phyloP scores from a whole-genome alignment of 208 protist genomes.

The Crithidia thermophila region DNA sequence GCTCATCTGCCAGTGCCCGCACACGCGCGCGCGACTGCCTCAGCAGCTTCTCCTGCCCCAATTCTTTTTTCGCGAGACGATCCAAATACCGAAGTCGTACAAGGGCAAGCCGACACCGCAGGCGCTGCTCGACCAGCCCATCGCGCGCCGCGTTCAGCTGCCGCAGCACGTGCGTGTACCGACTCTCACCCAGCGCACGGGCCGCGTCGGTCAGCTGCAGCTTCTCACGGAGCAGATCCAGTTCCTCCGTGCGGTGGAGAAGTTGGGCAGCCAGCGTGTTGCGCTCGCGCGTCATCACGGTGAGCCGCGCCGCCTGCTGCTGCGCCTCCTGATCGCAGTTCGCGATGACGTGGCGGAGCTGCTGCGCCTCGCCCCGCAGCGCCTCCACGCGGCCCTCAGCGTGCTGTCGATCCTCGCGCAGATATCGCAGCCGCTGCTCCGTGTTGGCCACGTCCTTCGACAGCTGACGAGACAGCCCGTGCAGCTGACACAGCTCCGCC shows the following conservation, averaged over 20 bases:
- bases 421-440: constrained; percentile 70
- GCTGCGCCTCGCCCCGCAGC: constrained; percentile 86
- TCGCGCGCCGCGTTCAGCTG: constrained; percentile 91
- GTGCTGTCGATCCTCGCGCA: constrained; percentile 69
- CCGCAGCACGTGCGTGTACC: constrained; percentile 92
- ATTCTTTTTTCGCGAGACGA: constrained; percentile 87
- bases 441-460: constrained; percentile 83
- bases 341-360: constrained; percentile 95
- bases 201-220: constrained; percentile 96
- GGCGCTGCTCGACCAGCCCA: constrained; percentile 92
- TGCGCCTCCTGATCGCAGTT: constrained; percentile 93
- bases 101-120: constrained; percentile 87
- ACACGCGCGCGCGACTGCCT: constrained; percentile 90
- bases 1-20: constrained; percentile 96
- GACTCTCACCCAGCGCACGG: constrained; percentile 93
- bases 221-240: constrained; percentile 97
- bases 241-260: constrained; percentile 97
- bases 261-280: constrained; percentile 97
- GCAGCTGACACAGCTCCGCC: constrained; percentile 82
- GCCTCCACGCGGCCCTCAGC: constrained; percentile 49
- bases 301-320: constrained; percentile 93
- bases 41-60: constrained; percentile 91
- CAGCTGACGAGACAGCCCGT: constrained; percentile 74
- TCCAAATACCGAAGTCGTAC: constrained; percentile 86
- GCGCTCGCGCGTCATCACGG: constrained; percentile 95